phyloP scores from a whole-genome alignment of 257 asterid genomes.

The Salvia miltiorrhiza region DNA sequence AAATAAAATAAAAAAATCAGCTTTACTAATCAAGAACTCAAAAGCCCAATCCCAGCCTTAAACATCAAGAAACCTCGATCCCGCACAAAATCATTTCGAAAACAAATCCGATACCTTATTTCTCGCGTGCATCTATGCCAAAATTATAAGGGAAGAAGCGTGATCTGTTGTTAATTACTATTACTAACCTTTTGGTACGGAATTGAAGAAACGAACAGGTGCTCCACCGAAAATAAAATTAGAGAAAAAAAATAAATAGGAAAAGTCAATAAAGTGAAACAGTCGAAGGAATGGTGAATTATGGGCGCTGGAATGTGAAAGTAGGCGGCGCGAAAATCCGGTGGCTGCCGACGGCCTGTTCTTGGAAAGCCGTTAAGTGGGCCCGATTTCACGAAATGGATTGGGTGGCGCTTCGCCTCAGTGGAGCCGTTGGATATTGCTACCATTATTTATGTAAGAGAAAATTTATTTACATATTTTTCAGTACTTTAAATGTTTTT shows the following conservation, averaged over 20 bases:
- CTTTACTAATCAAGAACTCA: conserved; percentile 17
- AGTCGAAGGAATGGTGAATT: not conserved
- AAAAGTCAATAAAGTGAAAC: conserved; percentile 4
- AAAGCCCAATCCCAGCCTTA: conserved; percentile 19
- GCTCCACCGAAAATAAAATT: not conserved
- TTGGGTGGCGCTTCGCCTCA: conserved; percentile 15
- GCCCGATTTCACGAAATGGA: not conserved
- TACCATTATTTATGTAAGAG: no score
- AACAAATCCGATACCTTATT: conserved; percentile 3
- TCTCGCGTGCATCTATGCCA: not conserved
- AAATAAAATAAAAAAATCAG: not conserved
- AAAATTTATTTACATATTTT: no score
- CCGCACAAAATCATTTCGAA: not conserved
- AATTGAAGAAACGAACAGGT: conserved; percentile 17
- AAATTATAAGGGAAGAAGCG: not conserved
- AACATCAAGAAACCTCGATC: conserved; percentile 22
- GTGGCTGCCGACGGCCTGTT: conserved; percentile 26
- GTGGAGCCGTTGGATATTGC: not conserved
- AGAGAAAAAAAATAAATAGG: no score
- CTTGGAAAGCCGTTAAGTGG: conserved; percentile 32
- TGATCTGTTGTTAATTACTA: not conserved
- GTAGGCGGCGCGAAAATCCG: conserved; percentile 43
- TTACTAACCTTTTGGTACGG: conserved; percentile 8
- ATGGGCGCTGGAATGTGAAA: conserved; percentile 15
- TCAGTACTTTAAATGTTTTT: no score